Base-by-base conservation (phyloP, 2,329 filamentous ascomycete genomes). In the Fusarium floridanum region DNA sequence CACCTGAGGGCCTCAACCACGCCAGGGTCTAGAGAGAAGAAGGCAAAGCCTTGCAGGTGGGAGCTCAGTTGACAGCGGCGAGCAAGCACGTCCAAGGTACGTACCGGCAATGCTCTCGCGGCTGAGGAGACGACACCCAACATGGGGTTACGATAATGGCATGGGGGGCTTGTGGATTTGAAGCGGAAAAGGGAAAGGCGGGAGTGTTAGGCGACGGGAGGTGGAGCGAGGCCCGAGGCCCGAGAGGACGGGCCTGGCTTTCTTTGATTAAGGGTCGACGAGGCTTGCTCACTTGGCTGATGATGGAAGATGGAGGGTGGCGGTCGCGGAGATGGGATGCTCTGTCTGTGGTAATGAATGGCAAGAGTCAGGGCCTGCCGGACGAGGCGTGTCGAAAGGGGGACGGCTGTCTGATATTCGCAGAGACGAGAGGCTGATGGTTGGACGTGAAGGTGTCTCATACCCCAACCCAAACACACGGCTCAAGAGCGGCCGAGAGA, bases 261-360 rank as follows among this genome's bases (percentile, higher is more conserved):
- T 67, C 66, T 77, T 79, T 79, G 77, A 79, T 79, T 79, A 79
- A 79, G 77, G 77, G 77, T 78, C 74, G 73, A 72, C 77, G 74
- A 79, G 77, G 77, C 77, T 79, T 79, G 74, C 59, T 70, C 63
- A 71, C 65, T 71, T 63, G 34, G 62, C 56, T 75, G 64, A 55
- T 62, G 66, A 77, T 67, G 67, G 50, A 69, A 71, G 67, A 66
- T 76, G 68, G 65, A 71, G 67, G 71, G 71, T 66, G 66, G 57
- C 60, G 59, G 48, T 60, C 61, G 65, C 70, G 62, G 64, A 68
- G 66, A 61, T 65, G 53, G 64, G 64, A 67, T 59, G 55, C 60
- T 66, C 20, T 63, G 27, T 48, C n/a, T 24, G 32, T 34, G 41
- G 48, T 56, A 63, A 59, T 57, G 68, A 66, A 53, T 48, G 24